These are phyloP conservation scores for Penicillium rolfsii DNA, from an alignment of 2,329 filamentous ascomycete species.

Conservation along the genomic window DNA sequence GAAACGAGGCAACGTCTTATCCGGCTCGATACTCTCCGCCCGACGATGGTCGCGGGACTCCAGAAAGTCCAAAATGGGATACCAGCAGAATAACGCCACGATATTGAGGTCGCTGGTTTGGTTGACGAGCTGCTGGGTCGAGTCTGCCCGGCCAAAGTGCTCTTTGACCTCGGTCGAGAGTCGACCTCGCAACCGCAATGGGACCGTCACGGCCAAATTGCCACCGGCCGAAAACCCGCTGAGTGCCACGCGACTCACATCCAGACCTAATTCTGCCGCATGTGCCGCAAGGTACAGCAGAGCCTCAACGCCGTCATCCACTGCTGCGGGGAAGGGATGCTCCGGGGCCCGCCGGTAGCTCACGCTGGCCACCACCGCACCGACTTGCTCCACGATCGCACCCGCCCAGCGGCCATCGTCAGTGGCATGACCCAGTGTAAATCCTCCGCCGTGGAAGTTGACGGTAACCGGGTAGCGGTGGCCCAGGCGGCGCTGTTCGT, in stretches of 20 bases:
- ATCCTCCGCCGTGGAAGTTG: conserved; percentile 68
- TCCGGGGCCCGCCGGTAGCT: conserved; percentile 66
- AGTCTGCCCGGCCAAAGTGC: conserved; percentile 36
- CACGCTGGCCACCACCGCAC: conserved; percentile 63
- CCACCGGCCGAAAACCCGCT: conserved; percentile 67
- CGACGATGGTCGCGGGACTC: conserved; percentile 62
- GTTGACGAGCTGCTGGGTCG: conserved; percentile 41
- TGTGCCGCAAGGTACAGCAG: conserved; percentile 61
- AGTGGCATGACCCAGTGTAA: conserved; percentile 61
- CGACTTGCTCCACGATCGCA: conserved; percentile 58
- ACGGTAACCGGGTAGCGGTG: conserved; percentile 61
- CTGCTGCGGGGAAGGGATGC: conserved; percentile 63
- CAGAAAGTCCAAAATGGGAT: conserved; percentile 65
- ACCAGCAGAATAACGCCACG: conserved; percentile 63
- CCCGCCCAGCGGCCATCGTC: conserved; percentile 65
- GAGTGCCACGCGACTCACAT: conserved; percentile 60
- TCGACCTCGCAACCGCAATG: conserved; percentile 57
- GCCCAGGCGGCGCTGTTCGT: conserved; percentile 37
- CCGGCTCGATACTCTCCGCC: conserved; percentile 57
- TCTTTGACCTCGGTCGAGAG: conserved; percentile 28
- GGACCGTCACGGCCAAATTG: conserved; percentile 65
- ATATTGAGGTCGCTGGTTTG: conserved; percentile 53
- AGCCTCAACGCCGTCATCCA: conserved; percentile 66
- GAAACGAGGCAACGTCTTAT: conserved; percentile 52
- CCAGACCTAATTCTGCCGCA: conserved; percentile 60